A percentile compares a stretch with the other conserved stretches of the same genome.
Conservation (phyloP, 2,329 filamentous ascomycete genomes). For the Hymenoscyphus occultus region DNA sequence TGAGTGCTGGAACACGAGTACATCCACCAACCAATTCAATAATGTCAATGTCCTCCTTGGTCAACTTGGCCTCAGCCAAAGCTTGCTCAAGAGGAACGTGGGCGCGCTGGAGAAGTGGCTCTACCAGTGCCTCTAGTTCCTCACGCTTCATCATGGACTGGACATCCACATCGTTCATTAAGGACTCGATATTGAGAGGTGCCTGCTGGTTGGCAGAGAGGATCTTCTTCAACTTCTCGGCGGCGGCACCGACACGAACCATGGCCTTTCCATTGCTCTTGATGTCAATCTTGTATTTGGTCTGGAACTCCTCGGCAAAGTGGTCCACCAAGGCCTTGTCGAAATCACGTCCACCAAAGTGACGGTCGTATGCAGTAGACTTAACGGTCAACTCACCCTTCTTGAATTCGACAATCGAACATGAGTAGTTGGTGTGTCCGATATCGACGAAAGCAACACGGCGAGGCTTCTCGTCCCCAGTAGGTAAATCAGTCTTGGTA, state of each 20-base stretch:
- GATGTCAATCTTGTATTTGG: conserved; percentile 97
- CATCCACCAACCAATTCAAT: conserved; percentile 94
- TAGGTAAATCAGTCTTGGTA: conserved; percentile 91
- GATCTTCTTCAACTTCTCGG: conserved; percentile 98
- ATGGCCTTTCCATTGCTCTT: conserved; percentile 84
- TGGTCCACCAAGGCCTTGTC: conserved; percentile 94
- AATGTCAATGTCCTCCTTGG: conserved; percentile 85
- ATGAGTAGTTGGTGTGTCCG: conserved; percentile 94
- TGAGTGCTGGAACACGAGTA: conserved; percentile 89
- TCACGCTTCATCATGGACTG: conserved; percentile 85
- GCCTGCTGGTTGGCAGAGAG: conserved; percentile 92
- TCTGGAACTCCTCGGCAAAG: conserved; percentile 92
- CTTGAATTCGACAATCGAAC: conserved; percentile 90
- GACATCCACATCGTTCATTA: conserved; percentile 98
- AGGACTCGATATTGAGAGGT: conserved; percentile 92
- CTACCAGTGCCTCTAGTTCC: conserved; percentile 87
- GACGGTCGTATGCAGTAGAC: conserved; percentile 86
- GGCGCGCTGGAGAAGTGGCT: conserved; percentile 74
- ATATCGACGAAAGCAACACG: conserved; percentile 92
- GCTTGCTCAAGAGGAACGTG: conserved; percentile 81
- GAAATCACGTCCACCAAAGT: conserved; percentile 96
- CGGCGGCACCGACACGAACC: conserved; percentile 80
- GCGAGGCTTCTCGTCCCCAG: conserved; percentile 84
- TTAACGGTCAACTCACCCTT: conserved; percentile 96
- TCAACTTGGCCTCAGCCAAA: conserved; percentile 88